These are phyloP conservation scores for Gossypium mustelinum DNA, from an alignment of 345 rosid genomes.

Conservation along the genomic window DNA sequence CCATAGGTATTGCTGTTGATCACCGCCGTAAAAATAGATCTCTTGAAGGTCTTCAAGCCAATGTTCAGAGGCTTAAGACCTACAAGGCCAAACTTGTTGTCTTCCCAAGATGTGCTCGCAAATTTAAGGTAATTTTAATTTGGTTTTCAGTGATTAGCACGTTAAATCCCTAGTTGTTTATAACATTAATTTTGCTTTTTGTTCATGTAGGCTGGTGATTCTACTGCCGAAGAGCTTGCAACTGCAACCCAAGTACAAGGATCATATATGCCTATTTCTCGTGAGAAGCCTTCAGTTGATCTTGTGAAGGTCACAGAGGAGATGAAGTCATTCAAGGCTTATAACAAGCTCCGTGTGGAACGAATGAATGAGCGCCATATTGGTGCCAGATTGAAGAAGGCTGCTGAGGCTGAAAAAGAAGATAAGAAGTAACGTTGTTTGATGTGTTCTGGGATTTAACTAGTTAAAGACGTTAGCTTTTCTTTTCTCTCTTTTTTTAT, in stretches of 20 bases:
- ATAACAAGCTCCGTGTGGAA: slow-evolving; percentile 61
- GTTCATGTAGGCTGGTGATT: slow-evolving; percentile 74
- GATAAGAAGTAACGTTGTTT: slow-evolving; percentile 60
- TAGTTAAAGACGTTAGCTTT: background rate
- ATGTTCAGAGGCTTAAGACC: slow-evolving; percentile 82
- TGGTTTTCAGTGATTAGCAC: background rate
- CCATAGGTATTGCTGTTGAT: slow-evolving; percentile 71
- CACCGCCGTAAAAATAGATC: slow-evolving; percentile 75
- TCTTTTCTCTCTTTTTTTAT: too few species aligned
- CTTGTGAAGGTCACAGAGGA: slow-evolving; percentile 1
- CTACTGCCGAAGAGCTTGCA: slow-evolving; percentile 69
- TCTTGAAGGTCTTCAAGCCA: slow-evolving; percentile 65
- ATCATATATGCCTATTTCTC: slow-evolving; percentile 51
- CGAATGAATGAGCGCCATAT: slow-evolving; percentile 49
- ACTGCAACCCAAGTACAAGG: slow-evolving; percentile 74
- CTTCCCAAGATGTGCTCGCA: slow-evolving; percentile 65
- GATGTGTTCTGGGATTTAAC: background rate
- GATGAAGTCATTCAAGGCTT: background rate
- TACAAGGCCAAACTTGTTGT: slow-evolving; percentile 80
- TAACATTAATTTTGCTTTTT: background rate
- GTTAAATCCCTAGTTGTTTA: background rate
- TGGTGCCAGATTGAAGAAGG: slow-evolving; percentile 70
- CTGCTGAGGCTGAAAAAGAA: slow-evolving; percentile 50
- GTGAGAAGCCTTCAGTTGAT: background rate
- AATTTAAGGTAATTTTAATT: slow-evolving; percentile 48